Conservation (phyloP, 305 asterid genomes). For the Plantago coronopus region DNA sequence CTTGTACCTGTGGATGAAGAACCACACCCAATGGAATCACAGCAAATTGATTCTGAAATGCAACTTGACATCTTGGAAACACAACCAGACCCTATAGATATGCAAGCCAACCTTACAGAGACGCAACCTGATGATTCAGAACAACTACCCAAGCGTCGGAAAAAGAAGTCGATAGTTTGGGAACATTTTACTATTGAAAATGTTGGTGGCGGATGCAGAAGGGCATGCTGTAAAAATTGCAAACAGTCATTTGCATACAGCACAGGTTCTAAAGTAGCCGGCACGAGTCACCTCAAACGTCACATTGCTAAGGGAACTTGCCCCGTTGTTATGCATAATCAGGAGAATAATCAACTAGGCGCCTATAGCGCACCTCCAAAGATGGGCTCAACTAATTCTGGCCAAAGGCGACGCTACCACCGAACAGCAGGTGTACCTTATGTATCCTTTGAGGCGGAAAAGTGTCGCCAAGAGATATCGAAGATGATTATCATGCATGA, state of each 20-base stretch:
- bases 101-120: constrained; percentile 35
- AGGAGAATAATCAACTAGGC: constrained; percentile 46
- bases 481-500: constrained; percentile 89
- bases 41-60: constrained; percentile 38
- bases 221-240: constrained; percentile 93
- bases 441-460: constrained; percentile 68
- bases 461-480: constrained; percentile 77
- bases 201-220: constrained; percentile 60
- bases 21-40: constrained; percentile 24
- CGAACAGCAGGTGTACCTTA: constrained; percentile 53
- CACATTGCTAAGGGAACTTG: constrained; percentile 92
- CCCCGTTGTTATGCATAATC: constrained; percentile 65
- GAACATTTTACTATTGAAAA: constrained; percentile 90
- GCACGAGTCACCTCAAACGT: constrained; percentile 97
- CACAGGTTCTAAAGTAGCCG: constrained; percentile 88
- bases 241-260: constrained; percentile 93
- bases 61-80: constrained; percentile 44
- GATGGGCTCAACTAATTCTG: constrained; percentile 35
- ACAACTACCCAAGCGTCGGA: constrained; percentile 71
- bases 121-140: constrained; percentile 32
- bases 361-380: constrained; percentile 71
- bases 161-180: constrained; percentile 96
- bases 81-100: constrained; percentile 38
- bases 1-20: constrained; percentile 36
- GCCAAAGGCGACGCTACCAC: constrained; percentile 64